phyloP scores from a whole-genome alignment of 768 basidiomycete species.

The Rhizopogon vesiculosus region DNA sequence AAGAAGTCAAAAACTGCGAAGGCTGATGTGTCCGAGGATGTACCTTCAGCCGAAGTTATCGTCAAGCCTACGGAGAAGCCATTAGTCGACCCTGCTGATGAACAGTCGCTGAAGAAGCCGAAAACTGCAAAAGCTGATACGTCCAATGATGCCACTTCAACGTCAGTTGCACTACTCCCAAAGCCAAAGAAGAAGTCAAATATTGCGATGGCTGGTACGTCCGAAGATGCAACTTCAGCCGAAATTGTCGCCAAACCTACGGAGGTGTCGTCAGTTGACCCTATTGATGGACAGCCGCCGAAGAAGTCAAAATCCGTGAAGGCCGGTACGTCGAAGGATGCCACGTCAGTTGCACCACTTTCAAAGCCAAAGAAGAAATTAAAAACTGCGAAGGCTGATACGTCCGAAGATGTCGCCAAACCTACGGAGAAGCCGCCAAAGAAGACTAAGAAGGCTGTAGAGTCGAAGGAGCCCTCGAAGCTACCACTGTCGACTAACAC shows the following conservation, averaged over 20 bases:
- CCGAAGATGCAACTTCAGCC: neutral
- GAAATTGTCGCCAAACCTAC: slow-evolving; percentile 1
- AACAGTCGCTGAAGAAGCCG: neutral
- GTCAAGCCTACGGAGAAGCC: slow-evolving; percentile 4
- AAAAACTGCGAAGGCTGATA: slow-evolving; percentile 1
- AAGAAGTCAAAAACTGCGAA: slow-evolving; percentile 1
- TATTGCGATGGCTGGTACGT: slow-evolving; percentile 2
- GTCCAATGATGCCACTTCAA: neutral
- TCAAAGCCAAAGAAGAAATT: slow-evolving; percentile 4
- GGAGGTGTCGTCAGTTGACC: slow-evolving; percentile 4
- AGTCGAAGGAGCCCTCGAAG: neutral
- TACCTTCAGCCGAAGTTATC: neutral
- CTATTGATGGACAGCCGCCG: neutral
- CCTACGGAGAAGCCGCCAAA: neutral
- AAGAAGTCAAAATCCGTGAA: slow-evolving; percentile 2
- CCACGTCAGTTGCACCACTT: neutral
- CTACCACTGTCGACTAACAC: neutral
- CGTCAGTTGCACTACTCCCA: neutral
- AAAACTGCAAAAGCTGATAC: neutral
- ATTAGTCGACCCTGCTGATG: too few species aligned
- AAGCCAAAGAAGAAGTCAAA: neutral
- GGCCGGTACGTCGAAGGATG: slow-evolving; percentile 8
- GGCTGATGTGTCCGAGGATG: neutral
- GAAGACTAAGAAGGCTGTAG: slow-evolving; percentile 3
- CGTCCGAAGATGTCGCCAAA: neutral